Base-by-base conservation (phyloP, 139 green algal genomes). In the Tetradesmus obliquus region DNA sequence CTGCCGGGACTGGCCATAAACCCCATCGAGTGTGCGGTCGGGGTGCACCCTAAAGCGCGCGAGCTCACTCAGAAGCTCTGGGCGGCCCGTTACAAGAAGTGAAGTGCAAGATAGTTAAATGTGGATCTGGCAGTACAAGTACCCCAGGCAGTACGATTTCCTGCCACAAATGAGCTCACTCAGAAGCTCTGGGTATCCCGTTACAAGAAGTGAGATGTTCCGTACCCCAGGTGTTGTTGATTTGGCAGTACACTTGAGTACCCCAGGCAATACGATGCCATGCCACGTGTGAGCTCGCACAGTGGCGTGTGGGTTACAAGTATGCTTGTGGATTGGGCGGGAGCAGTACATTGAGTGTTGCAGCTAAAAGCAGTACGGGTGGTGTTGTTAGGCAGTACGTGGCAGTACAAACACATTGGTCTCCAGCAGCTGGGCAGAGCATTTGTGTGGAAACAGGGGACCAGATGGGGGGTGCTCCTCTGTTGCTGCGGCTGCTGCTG, bases 1-100 rank as follows among this genome's bases (percentile, higher is more conserved):
- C 51, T 90, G 22, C 71, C 71, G 3, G 17, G 22, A 20, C 53
- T 90, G 51, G 45, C 55, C 10, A 54, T 90, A 60, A 90, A 90
- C 86, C 86, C 86, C 55, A 83, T 90, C 1, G 66, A 90, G 71
- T 69, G 86, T n/a, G 71, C 62, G n/a, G 58, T n/a, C 5, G 86
- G 86, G 6, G 22, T 55, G 20, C 86, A 90, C n/a, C 86, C 86
- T 6, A 72, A 55, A 22, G 86, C 86, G 5, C 45, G 32, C n/a
- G 71, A 90, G 86, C 51, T 90, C 10, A 90, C 86, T 20, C 57
- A 71, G 71, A 69, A 90, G 76, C 86, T 90, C 2, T 90, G 86
- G 86, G 51, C 86, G 2, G 84, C 84, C 17, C 15, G 54, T 13
- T 90, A 90, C 53, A 54, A 55, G 80, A 57, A 58, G 17, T 76